Percentiles rank a stretch among this genome's conserved stretches.
phyloP scores from a whole-genome alignment of 2,329 filamentous ascomycete species.

The Colletotrichum tamarilloi region DNA sequence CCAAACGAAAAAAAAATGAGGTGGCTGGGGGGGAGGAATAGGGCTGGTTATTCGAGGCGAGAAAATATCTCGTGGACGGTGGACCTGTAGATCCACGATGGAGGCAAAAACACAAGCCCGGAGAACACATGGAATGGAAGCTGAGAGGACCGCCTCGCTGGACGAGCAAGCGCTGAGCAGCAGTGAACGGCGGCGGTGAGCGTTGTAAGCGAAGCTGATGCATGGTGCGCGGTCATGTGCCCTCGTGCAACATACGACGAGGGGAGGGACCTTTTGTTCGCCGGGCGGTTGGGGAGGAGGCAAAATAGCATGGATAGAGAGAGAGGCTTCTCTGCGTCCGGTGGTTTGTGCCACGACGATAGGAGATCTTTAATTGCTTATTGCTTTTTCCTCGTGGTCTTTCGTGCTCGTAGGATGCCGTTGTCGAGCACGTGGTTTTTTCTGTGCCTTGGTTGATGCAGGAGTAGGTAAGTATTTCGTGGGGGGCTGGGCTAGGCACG shows the following conservation, averaged over 20 bases:
- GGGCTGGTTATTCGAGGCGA: slow-evolving; percentile 8
- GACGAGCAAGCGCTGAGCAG: neutral
- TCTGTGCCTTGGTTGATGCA: slow-evolving; percentile 3
- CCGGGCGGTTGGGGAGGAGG: slow-evolving; percentile 10
- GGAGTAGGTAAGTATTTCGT: neutral
- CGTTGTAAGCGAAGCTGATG: slow-evolving; percentile 18
- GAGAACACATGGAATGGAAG: neutral
- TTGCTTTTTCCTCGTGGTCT: neutral
- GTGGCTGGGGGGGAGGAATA: neutral
- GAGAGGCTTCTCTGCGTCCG: neutral
- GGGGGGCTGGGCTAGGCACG: neutral
- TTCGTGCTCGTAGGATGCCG: neutral
- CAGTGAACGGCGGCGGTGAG: slow-evolving; percentile 24
- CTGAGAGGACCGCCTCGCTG: neutral
- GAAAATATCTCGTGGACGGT: too few relatives aligned
- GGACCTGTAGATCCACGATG: neutral
- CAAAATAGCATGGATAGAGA: neutral
- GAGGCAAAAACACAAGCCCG: too few relatives aligned
- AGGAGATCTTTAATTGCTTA: neutral
- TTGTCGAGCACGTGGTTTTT: slow-evolving; percentile 23
- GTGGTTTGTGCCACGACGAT: slow-evolving; percentile 27
- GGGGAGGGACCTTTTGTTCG: neutral
- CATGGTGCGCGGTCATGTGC: slow-evolving; percentile 29
- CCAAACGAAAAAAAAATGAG: neutral
- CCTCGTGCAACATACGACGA: slow-evolving; percentile 21